Evolutionary conservation across 176 grass and related monocot genomes (phyloP).

Genomic region (Juncus inflexus): DNA sequence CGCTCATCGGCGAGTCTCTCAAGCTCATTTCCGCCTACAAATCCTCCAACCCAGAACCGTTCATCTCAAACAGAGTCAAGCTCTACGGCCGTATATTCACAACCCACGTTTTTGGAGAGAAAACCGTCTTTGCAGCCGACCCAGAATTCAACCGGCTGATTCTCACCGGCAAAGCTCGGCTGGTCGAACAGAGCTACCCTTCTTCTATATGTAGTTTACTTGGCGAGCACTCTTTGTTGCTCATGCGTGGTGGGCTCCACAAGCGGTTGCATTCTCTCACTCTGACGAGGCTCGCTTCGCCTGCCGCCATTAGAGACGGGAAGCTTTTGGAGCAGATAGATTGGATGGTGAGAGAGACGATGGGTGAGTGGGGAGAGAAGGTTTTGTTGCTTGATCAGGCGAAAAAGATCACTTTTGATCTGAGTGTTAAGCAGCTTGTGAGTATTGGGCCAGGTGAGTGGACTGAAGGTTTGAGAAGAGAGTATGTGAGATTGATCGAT

Average conservation of each 20-base stretch:
- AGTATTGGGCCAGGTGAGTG: slow-evolving; percentile 68
- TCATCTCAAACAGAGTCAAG: slow-evolving; percentile 71
- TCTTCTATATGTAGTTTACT: slow-evolving; percentile 90
- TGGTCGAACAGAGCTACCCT: slow-evolving; percentile 82
- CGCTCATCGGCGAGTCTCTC: slow-evolving; percentile 83
- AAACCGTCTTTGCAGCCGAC: slow-evolving; percentile 88
- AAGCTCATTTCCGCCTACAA: slow-evolving; percentile 82
- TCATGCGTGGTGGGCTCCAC: slow-evolving; percentile 64
- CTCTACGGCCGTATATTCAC: slow-evolving; percentile 70
- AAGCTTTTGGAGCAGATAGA: slow-evolving; percentile 63
- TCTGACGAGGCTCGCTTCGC: slow-evolving; percentile 67
- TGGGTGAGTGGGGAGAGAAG: slow-evolving; percentile 42
- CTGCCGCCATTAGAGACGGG: slow-evolving; percentile 30
- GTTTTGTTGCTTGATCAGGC: slow-evolving; percentile 84
- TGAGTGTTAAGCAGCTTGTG: slow-evolving; percentile 92
- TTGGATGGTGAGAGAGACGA: slow-evolving; percentile 51
- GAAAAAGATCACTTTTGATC: slow-evolving; percentile 93
- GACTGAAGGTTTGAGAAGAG: slow-evolving; percentile 70
- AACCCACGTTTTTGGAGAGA: slow-evolving; percentile 88
- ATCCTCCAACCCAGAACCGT: slow-evolving; percentile 77
- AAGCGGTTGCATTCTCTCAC: slow-evolving; percentile 78
- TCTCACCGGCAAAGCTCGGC: slow-evolving; percentile 67
- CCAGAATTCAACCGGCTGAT: slow-evolving; percentile 78
- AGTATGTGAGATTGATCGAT: slow-evolving; percentile 85
- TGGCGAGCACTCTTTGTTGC: slow-evolving; percentile 69